phyloP scores from a whole-genome alignment of 352 stramenopile species.

The Phytopythium delawarense region DNA sequence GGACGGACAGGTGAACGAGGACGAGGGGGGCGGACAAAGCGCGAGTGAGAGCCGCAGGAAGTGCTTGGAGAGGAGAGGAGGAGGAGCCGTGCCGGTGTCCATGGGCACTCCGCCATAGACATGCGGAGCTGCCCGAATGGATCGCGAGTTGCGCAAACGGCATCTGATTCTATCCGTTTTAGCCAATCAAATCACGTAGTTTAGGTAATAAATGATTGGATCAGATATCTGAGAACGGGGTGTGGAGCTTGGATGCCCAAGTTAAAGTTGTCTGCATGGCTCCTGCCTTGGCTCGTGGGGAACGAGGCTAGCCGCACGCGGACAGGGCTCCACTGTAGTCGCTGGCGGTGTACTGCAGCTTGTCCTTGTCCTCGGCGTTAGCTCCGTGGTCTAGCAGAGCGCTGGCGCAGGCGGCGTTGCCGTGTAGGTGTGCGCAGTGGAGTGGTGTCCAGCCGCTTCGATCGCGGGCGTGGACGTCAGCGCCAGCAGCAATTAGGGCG shows the following conservation, averaged over 20 bases:
- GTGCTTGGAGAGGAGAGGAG: neutral
- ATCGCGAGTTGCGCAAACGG: conserved; percentile 36
- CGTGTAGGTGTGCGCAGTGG: conserved; percentile 58
- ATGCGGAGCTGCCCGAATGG: conserved; percentile 2
- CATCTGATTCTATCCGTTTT: conserved; percentile 11
- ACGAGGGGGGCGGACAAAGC: neutral
- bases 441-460: conserved; percentile 51
- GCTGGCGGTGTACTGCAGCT: conserved; percentile 27
- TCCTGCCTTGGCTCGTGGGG: neutral
- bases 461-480: conserved; percentile 30
- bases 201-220: neutral
- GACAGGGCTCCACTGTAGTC: conserved; percentile 11
- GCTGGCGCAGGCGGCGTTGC: conserved; percentile 21
- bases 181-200: conserved; percentile 12
- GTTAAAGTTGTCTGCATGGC: neutral
- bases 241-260: neutral
- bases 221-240: neutral
- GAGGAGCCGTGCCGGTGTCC: neutral
- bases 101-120: neutral
- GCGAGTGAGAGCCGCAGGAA: neutral
- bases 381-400: conserved; percentile 39
- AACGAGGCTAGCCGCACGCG: neutral
- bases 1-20: neutral
- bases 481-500: conserved; percentile 28
- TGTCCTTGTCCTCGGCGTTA: conserved; percentile 21